Evolutionary conservation across 73 alveolate species (phyloP).

Genomic region (Paramecium biaurelia): DNA sequence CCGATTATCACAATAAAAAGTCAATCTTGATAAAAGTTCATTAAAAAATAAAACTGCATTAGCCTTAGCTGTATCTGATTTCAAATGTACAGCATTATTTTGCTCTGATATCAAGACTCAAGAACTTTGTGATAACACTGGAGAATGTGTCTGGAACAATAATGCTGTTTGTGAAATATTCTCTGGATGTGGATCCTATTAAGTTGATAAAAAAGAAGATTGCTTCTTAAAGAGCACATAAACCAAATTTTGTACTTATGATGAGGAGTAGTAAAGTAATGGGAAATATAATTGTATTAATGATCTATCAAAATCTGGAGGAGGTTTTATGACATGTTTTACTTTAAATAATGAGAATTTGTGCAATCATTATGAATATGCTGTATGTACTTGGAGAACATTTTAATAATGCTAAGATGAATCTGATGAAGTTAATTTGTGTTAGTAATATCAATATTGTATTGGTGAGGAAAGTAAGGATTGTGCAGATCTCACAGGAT

Average conservation of each 20-base stretch:
- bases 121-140: not conserved
- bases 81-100: not conserved
- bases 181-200: not conserved
- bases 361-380: not conserved
- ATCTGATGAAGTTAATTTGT: not conserved
- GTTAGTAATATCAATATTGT: not conserved
- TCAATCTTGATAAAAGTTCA: not conserved
- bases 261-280: not conserved
- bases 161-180: not conserved
- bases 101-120: not conserved
- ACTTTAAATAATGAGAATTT: not conserved
- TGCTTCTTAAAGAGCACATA: not conserved
- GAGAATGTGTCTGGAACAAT: not conserved
- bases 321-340: not conserved
- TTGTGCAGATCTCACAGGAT: not conserved
- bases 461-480: not conserved
- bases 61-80: not conserved
- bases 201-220: not conserved
- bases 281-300: not conserved
- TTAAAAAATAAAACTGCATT: not conserved
- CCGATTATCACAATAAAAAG: not conserved
- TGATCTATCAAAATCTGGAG: slow-evolving; percentile 40
- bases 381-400: slow-evolving; percentile 42
- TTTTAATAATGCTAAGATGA: not conserved
- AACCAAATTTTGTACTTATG: not conserved